Conservation (phyloP, 2,329 filamentous ascomycete genomes). For the Venturia asperata region DNA sequence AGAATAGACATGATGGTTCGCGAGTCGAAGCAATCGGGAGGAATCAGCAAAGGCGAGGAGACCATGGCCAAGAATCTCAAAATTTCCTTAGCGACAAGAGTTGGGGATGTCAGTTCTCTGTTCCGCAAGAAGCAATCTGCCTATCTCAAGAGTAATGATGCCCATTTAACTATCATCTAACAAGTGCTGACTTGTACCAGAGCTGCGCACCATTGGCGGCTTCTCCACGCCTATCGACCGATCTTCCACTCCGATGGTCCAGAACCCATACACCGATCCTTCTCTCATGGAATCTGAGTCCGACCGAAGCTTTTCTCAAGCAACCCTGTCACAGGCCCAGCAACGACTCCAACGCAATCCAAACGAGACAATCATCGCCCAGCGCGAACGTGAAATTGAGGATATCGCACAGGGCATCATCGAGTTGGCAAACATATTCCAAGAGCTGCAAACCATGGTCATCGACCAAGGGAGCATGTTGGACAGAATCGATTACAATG, state of each 20-base stretch:
- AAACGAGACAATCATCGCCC: constrained; percentile 80
- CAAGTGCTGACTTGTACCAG: constrained; percentile 33
- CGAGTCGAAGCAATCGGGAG: constrained; percentile 66
- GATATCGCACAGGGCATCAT: constrained; percentile 98
- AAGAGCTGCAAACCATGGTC: constrained; percentile 88
- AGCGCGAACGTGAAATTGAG: constrained; percentile 93
- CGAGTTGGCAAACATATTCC: constrained; percentile 91
- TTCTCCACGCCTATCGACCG: constrained; percentile 45
- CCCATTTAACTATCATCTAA: background rate
- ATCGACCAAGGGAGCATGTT: constrained; percentile 48
- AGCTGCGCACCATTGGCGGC: constrained; percentile 41
- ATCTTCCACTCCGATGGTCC: constrained; percentile 42
- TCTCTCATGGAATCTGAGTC: constrained; percentile 89
- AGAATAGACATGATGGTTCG: constrained; percentile 79
- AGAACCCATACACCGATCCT: constrained; percentile 70
- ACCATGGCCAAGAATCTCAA: constrained; percentile 96
- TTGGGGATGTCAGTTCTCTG: constrained; percentile 83
- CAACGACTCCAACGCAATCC: constrained; percentile 54
- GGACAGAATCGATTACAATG: constrained; percentile 66
- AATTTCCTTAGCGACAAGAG: constrained; percentile 76
- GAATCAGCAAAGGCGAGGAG: constrained; percentile 75
- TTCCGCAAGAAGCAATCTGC: constrained; percentile 97
- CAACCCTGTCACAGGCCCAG: constrained; percentile 72
- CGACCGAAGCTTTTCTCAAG: constrained; percentile 86
- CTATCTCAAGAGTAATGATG: constrained; percentile 75